Conservation (phyloP, 352 stramenopile genomes). For the Globisporangium spinosum region DNA sequence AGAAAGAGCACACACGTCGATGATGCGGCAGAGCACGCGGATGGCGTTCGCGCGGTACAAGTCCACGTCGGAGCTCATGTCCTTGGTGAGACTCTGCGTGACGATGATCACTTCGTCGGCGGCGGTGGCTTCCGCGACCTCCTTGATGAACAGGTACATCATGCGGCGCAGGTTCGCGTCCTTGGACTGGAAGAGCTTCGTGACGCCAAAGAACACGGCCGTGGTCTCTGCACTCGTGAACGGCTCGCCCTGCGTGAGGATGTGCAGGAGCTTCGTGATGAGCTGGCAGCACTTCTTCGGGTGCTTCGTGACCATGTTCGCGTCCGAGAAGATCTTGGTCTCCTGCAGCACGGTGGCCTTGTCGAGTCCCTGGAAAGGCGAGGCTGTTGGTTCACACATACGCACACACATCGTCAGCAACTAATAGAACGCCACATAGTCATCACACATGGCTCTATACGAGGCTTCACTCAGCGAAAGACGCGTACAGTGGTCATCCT, state of each 20-base stretch:
- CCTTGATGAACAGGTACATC: slow-evolving; percentile 99
- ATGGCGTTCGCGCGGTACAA: slow-evolving; percentile 99
- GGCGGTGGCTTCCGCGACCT: slow-evolving; percentile 92
- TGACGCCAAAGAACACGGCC: slow-evolving; percentile 99
- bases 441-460: background rate
- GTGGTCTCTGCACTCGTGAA: slow-evolving; percentile 95
- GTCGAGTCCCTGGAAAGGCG: slow-evolving; percentile 93
- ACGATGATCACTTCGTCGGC: slow-evolving; percentile 98
- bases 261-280: slow-evolving; percentile 98
- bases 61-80: slow-evolving; percentile 98
- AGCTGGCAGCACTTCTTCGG: slow-evolving; percentile 98
- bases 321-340: slow-evolving; percentile 98
- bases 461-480: slow-evolving; percentile 4
- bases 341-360: slow-evolving; percentile 97
- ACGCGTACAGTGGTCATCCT: slow-evolving; percentile 88
- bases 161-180: slow-evolving; percentile 97
- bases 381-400: slow-evolving; percentile 42
- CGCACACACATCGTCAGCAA: slow-evolving; percentile 8
- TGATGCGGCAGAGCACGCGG: slow-evolving; percentile 95
- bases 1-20: slow-evolving; percentile 58
- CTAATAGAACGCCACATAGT: background rate
- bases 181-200: slow-evolving; percentile 99
- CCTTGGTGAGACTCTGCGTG: slow-evolving; percentile 98
- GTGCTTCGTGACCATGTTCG: slow-evolving; percentile 94
- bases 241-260: slow-evolving; percentile 96